Conservation (phyloP, 306 rosid species). For the Quercus gilva region DNA sequence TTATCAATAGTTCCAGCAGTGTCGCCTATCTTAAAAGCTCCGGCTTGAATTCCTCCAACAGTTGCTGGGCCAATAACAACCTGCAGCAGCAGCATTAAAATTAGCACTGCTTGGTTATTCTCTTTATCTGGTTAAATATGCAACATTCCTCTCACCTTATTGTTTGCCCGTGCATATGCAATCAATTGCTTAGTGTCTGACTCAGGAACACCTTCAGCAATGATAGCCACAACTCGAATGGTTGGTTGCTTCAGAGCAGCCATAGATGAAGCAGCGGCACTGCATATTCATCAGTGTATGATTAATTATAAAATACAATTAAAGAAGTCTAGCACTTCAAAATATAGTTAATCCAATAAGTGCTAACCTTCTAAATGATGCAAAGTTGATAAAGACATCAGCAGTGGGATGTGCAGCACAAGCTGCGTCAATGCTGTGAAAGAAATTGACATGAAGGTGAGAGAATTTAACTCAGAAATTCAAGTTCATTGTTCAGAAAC, state of each 20-base stretch:
- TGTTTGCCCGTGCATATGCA: slow-evolving; percentile 87
- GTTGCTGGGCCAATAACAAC: slow-evolving; percentile 98
- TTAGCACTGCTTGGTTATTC: slow-evolving; percentile 20
- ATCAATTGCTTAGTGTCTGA: slow-evolving; percentile 90
- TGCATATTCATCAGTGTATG: slow-evolving; percentile 33
- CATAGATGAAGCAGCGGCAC: slow-evolving; percentile 98
- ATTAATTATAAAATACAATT: background rate
- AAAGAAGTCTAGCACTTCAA: background rate
- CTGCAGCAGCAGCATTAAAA: slow-evolving; percentile 41
- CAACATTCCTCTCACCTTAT: slow-evolving; percentile 58
- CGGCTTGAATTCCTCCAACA: slow-evolving; percentile 99
- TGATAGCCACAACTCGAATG: slow-evolving; percentile 90
- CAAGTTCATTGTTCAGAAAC: slow-evolving; percentile 8
- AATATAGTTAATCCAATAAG: background rate
- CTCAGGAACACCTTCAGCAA: slow-evolving; percentile 99
- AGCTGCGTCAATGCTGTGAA: slow-evolving; percentile 90
- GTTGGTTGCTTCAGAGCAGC: slow-evolving; percentile 93
- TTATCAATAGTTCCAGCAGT: slow-evolving; percentile 99
- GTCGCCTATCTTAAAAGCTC: slow-evolving; percentile 99
- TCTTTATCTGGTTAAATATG: slow-evolving; percentile 16
- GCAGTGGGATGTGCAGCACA: slow-evolving; percentile 98
- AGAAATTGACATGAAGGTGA: slow-evolving; percentile 14
- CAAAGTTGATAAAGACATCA: slow-evolving; percentile 96
- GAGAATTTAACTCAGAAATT: slow-evolving; percentile 29
- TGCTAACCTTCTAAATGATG: slow-evolving; percentile 88